phyloP scores from a whole-genome alignment of 2,329 filamentous ascomycete species.

The Colletotrichum sp. region DNA sequence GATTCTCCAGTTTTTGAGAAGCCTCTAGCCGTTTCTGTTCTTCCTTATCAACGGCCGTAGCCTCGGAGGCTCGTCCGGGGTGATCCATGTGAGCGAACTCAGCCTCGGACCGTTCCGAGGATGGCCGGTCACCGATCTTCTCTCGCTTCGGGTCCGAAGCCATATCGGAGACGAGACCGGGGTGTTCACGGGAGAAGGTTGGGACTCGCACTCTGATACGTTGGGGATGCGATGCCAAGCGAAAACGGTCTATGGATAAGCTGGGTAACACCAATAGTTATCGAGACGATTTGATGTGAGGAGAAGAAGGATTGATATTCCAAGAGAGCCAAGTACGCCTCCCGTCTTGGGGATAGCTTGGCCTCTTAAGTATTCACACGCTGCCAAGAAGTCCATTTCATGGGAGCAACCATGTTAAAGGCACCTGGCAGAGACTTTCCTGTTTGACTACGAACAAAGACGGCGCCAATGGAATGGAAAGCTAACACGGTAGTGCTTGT shows the following conservation, averaged over 20 bases:
- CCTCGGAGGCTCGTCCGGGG: neutral
- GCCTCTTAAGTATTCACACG: neutral
- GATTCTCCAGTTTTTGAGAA: conserved; percentile 43
- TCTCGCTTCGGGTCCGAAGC: neutral
- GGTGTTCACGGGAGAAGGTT: neutral
- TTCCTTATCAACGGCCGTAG: conserved; percentile 25
- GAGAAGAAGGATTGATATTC: neutral
- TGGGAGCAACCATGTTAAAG: neutral
- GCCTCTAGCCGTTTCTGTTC: conserved; percentile 35
- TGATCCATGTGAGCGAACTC: neutral
- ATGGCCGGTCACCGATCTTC: neutral
- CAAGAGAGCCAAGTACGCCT: conserved; percentile 1
- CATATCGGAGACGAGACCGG: neutral
- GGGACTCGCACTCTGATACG: neutral
- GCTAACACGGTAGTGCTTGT: neutral
- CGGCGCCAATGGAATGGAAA: neutral
- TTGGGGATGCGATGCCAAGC: neutral
- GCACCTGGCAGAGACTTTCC: neutral
- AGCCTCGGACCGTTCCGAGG: neutral
- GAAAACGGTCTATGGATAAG: neutral
- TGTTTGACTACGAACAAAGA: neutral
- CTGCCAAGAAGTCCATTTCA: neutral
- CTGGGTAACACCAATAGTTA: neutral
- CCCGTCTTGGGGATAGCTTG: neutral
- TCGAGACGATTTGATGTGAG: neutral